Base-by-base conservation (phyloP, 768 basidiomycete species). In the Russula griseocarnosa region DNA sequence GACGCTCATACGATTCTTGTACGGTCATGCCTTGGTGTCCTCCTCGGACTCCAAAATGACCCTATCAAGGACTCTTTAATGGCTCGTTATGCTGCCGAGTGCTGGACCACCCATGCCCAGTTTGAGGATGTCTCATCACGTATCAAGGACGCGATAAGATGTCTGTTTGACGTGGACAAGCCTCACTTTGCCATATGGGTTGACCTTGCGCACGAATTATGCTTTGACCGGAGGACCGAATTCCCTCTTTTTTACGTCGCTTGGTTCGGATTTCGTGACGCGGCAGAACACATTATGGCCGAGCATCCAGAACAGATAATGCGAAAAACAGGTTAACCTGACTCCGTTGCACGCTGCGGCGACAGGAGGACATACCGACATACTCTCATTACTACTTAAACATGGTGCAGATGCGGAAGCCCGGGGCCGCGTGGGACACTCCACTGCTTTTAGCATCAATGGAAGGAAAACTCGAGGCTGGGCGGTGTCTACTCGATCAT, bases 361-460 rank as follows among this genome's bases (percentile, higher is more conserved):
- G n/a, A 0, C 0, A 5, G 0, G 0, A 11, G 44, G n/a, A 7
- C n/a, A 22, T 46, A 4, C 4, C n/a, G 4, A 22, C n/a, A 22
- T 46, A 10, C 1, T 46, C 10, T 7, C 9, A 22, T 22, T 22
- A 46, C 44, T 46, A 46, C 44, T 46, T 22, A 11, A 46, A 22
- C 44, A 46, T 46, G 44, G 44, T 5, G 20, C n/a, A 46, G 44
- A 46, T 13, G 20, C 13, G n/a, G 44, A 22, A 2, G n/a, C 3
- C 10, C 44, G 44, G 44, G 44, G 1, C 34, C 3, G 30, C 3
- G 5, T 30, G 30, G 4, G 0, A 5, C 0, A 22, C 44, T 46
- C 20, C n/a, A 22, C 10, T 46, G n/a, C 11, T 8, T 46, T 0
- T 2, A 11, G n/a, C n/a, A 46, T 22, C 20, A 4, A 1, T 18